phyloP scores from a whole-genome alignment of 331 rosid species.

The Dryas integrifolia region DNA sequence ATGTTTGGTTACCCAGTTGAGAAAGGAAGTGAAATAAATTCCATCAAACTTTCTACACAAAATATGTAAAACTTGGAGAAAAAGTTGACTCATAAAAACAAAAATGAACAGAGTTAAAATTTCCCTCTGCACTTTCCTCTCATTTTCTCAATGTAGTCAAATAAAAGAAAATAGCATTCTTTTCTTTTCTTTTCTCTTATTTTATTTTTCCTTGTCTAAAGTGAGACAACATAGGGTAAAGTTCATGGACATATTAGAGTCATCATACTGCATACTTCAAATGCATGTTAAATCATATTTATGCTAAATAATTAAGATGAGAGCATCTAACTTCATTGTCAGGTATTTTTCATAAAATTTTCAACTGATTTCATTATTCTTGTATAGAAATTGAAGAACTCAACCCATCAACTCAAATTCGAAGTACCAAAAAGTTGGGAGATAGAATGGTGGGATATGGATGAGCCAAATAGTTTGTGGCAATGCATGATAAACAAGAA shows the following conservation, averaged over 20 bases:
- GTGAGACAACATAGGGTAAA: background rate
- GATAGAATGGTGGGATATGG: too few relatives aligned
- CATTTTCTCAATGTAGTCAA: too few relatives aligned
- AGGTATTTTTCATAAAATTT: background rate
- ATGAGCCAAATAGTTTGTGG: too few relatives aligned
- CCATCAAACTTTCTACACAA: background rate
- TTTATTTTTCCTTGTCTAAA: background rate
- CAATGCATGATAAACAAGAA: too few relatives aligned
- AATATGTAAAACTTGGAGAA: background rate
- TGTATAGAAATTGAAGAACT: background rate
- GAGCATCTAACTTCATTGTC: background rate
- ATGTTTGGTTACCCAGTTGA: too few relatives aligned
- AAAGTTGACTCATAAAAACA: background rate
- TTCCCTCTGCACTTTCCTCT: background rate
- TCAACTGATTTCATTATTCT: background rate
- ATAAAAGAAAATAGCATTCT: too few relatives aligned
- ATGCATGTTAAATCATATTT: background rate
- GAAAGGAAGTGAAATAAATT: too few relatives aligned
- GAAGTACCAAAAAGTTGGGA: too few relatives aligned
- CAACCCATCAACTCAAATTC: background rate
- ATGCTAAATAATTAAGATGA: background rate
- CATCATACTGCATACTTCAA: background rate
- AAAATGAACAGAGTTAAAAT: background rate
- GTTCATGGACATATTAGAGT: background rate
- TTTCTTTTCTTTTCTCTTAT: too few relatives aligned